Percentiles rank a stretch among this genome's conserved stretches.
phyloP scores from a whole-genome alignment of 78 protist species.

The Cavenderia fasciculata region DNA sequence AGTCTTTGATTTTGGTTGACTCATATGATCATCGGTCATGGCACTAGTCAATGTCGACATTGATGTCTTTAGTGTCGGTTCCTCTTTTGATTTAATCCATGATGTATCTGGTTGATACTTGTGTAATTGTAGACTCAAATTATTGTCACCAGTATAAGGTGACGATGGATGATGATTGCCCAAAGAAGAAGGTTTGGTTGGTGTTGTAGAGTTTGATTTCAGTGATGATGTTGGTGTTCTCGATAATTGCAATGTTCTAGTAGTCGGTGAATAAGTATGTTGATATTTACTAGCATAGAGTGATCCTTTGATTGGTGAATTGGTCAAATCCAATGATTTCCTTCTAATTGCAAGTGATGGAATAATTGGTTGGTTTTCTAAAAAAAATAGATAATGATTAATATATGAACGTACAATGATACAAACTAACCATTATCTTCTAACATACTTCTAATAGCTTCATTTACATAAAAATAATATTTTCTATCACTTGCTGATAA shows the following conservation, averaged over 20 bases:
- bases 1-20: no score
- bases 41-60: neutral
- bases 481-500: slow-evolving; percentile 57
- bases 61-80: neutral
- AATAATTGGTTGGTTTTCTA: slow-evolving; percentile 64
- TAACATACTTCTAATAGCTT: slow-evolving; percentile 70
- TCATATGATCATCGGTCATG: neutral
- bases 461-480: slow-evolving; percentile 68
- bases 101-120: slow-evolving; percentile 11
- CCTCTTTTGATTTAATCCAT: neutral
- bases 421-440: neutral
- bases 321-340: slow-evolving; percentile 60
- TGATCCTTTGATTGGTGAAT: slow-evolving; percentile 68
- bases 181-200: neutral
- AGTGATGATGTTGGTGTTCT: neutral
- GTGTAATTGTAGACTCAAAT: slow-evolving; percentile 7
- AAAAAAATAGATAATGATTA: neutral
- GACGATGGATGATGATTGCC: neutral
- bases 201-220: neutral
- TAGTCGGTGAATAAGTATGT: slow-evolving; percentile 43
- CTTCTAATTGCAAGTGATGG: slow-evolving; percentile 75
- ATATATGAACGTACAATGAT: no score
- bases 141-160: neutral
- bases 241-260: slow-evolving; percentile 29
- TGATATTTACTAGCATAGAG: slow-evolving; percentile 45